phyloP scores from a whole-genome alignment of 78 protist genomes.

The Mantamonas sphyraenae region DNA sequence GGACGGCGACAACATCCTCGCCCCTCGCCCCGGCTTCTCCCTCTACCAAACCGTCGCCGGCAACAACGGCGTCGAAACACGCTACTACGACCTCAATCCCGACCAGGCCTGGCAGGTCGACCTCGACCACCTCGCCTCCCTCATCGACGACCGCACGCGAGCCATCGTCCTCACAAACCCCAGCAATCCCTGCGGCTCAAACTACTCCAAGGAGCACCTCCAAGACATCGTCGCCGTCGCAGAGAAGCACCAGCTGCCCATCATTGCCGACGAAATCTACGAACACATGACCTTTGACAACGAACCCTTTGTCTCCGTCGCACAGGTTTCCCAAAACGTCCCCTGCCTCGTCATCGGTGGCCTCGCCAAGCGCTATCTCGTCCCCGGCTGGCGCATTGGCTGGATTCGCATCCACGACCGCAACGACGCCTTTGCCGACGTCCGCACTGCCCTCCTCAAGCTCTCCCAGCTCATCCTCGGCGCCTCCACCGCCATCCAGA shows the following conservation, averaged over 20 bases:
- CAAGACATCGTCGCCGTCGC: slow-evolving; percentile 46
- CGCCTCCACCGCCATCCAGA: slow-evolving; percentile 66
- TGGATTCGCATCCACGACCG: slow-evolving; percentile 78
- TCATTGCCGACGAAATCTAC: slow-evolving; percentile 88
- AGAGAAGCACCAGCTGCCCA: slow-evolving; percentile 61
- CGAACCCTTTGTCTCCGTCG: slow-evolving; percentile 35
- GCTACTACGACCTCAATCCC: slow-evolving; percentile 56
- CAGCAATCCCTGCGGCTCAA: slow-evolving; percentile 87
- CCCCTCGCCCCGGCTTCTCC: slow-evolving; percentile 89
- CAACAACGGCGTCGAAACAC: slow-evolving; percentile 27
- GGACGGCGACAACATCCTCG: slow-evolving; percentile 70
- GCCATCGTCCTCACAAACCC: slow-evolving; percentile 87
- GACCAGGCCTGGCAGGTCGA: slow-evolving; percentile 68
- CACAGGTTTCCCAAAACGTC: slow-evolving; percentile 41
- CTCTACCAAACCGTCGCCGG: slow-evolving; percentile 67
- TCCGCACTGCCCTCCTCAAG: slow-evolving; percentile 24
- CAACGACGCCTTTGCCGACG: slow-evolving; percentile 19
- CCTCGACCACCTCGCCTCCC: slow-evolving; percentile 41
- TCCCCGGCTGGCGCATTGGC: slow-evolving; percentile 93
- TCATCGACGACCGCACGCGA: slow-evolving; percentile 58
- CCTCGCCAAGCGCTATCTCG: slow-evolving; percentile 80
- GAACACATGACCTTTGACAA: slow-evolving; percentile 64
- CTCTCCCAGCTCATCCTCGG: slow-evolving; percentile 71
- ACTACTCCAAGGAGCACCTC: slow-evolving; percentile 54
- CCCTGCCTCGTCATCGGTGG: slow-evolving; percentile 83